phyloP scores from a whole-genome alignment of 441 rosid species.

The Biscutella laevigata region DNA sequence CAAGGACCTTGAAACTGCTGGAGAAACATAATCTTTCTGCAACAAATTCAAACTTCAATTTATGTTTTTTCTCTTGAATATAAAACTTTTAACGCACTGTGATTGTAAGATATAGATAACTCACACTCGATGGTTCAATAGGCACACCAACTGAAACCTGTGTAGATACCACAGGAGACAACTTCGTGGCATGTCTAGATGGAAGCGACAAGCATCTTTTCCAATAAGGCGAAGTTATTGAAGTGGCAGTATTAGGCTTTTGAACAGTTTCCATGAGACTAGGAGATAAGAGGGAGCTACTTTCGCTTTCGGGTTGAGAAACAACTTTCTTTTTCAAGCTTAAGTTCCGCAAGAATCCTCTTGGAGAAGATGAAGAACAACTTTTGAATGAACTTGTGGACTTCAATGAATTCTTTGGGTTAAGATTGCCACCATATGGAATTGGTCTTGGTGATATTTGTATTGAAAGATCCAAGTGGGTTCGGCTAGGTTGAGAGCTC shows the following conservation, averaged over 20 bases:
- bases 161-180: constrained; percentile 52
- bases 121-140: constrained; percentile 52
- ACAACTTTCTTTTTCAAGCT: constrained; percentile 64
- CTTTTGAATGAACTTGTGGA: constrained; percentile 52
- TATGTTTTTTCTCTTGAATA: neutral
- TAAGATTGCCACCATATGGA: constrained; percentile 40
- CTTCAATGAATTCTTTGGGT: constrained; percentile 45
- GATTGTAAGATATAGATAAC: constrained; percentile 13
- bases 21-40: constrained; percentile 49
- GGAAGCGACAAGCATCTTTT: constrained; percentile 78
- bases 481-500: constrained; percentile 38
- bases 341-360: constrained; percentile 56
- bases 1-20: constrained; percentile 63
- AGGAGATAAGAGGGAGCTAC: constrained; percentile 54
- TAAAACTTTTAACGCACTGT: too few species aligned
- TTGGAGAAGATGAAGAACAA: constrained; percentile 36
- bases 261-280: constrained; percentile 36
- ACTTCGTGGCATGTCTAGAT: constrained; percentile 45
- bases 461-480: constrained; percentile 63
- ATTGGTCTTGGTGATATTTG: constrained; percentile 58
- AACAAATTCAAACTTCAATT: constrained; percentile 16
- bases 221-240: constrained; percentile 32
- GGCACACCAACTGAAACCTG: constrained; percentile 60
- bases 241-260: constrained; percentile 27
- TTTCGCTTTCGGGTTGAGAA: constrained; percentile 44